Base-by-base conservation (phyloP, 1,139 yeast genomes). In the Pichia kudriavzevii region DNA sequence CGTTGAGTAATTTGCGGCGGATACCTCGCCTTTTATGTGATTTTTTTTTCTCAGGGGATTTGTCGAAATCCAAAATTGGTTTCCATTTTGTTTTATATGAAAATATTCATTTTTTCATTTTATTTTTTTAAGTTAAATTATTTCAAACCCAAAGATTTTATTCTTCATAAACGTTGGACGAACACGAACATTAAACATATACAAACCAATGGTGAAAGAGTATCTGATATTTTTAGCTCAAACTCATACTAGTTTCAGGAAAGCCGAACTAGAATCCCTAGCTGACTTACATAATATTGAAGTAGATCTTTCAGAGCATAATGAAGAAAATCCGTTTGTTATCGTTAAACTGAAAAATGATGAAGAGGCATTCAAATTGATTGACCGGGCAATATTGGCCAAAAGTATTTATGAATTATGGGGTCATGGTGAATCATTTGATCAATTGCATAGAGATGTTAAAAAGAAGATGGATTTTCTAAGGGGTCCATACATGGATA, bases 161-260 rank as follows among this genome's bases (percentile, higher is more conserved):
- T n/a, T n/a, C n/a, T n/a, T n/a, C n/a, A n/a, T n/a, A n/a, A n/a
- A n/a, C n/a, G n/a, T n/a, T n/a, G n/a, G n/a, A n/a, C n/a, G n/a
- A n/a, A n/a, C n/a, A n/a, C n/a, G n/a, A n/a, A n/a, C n/a, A n/a
- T n/a, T n/a, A n/a, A n/a, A n/a, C n/a, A n/a, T n/a, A n/a, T n/a
- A n/a, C n/a, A n/a, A n/a, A 14, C 3, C 12, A 18, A 44, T 43
- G 35, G 69, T 69, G 74, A 69, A 66, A 57, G 67, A 70, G 40
- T 91, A 85, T 56, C 59, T 91, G 41, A 66, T 91, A 28, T 75
- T 80, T 55, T 68, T 91, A 55, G 95, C 95, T 6, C 96, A 88
- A 57, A 73, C 79, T 33, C 85, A 84, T 53, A 76, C 82, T 37
- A 70, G 72, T 44, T 91, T 91, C 59, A 68, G 98, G 34, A 57